These are phyloP conservation scores for Emmonsiellopsis sp. DNA, from an alignment of 2,329 filamentous ascomycete species.

Conservation along the genomic window DNA sequence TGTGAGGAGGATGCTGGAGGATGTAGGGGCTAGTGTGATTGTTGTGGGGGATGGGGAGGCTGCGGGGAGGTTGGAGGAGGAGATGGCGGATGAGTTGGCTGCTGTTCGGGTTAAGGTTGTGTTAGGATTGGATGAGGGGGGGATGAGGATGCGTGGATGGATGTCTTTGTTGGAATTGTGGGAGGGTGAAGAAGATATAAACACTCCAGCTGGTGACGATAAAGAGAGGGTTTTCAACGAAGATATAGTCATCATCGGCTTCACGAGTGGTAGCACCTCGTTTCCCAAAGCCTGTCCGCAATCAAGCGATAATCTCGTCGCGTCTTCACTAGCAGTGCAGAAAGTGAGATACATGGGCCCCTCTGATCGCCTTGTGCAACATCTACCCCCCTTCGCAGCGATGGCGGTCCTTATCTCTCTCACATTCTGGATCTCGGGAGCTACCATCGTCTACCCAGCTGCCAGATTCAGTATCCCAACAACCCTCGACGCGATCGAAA, in stretches of 20 bases:
- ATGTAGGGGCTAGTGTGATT: neutral
- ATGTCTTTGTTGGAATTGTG: neutral
- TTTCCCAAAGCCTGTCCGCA: slow-evolving; percentile 35
- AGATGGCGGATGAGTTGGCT: neutral
- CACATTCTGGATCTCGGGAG: slow-evolving; percentile 6
- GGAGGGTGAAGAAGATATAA: neutral
- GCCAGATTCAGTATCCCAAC: slow-evolving; percentile 22
- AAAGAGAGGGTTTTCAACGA: slow-evolving; percentile 8
- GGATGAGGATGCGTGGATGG: neutral
- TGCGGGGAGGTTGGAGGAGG: neutral
- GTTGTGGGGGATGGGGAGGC: neutral
- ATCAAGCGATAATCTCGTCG: slow-evolving; percentile 28
- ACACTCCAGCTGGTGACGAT: neutral
- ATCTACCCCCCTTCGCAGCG: slow-evolving; percentile 16
- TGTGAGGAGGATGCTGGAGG: neutral
- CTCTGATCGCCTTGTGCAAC: slow-evolving; percentile 16
- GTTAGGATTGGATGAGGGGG: neutral
- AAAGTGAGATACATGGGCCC: slow-evolving; percentile 15
- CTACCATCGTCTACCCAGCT: slow-evolving; percentile 17
- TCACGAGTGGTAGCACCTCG: slow-evolving; percentile 43
- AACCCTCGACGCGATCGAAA: slow-evolving; percentile 23
- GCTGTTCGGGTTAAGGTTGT: neutral
- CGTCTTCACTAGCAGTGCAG: slow-evolving; percentile 18
- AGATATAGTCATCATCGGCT: slow-evolving; percentile 32
- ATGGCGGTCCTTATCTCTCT: slow-evolving; percentile 7